Base-by-base conservation (phyloP, 208 protist genomes). In the Acanthamoeba triangularis region DNA sequence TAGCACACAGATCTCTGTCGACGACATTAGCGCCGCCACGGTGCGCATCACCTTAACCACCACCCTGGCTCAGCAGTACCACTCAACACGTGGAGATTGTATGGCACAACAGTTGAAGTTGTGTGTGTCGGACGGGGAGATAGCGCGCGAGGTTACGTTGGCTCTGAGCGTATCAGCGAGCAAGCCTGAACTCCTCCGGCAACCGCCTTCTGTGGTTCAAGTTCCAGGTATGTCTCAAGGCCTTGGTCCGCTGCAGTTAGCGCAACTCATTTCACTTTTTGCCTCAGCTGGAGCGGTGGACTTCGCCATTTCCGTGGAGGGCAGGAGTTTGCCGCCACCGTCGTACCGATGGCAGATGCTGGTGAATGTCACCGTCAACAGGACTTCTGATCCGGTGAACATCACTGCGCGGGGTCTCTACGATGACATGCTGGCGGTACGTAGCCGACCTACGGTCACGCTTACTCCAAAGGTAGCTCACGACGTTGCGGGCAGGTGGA, bases 121-220 rank as follows among this genome's bases (percentile, higher is more conserved):
- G 44, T 87, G 78, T 23, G 78, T 33, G 25, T 87, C 78, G 44
- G 78, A 87, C 25, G 78, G 78, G 20, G 78, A 87, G 44, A 14
- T 87, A 7, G 78, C 78, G 44, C 54, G 6, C 78, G n/a, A 59
- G 49, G 78, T 28, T 5, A 5, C 25, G 0, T 23, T 87, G 28
- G 54, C 78, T 28, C 16, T 37, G 25, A 56, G 2, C 47, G 56
- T 23, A 18, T 56, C 78, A 23, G 47, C 78, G 11, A 56, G 41
- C 20, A 37, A n/a, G 11, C 78, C 78, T 14, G 41, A 37, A 16
- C 37, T 87, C 13, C 5, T 7, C 47, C 13, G 78, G 0, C 49
- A 59, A 37, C 78, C 20, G 2, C 16, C 13, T 16, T 59, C 78
- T 7, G 1, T 25, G 16, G 8, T 87, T 11, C 20, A 49, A 18